Evolutionary conservation across 2,329 filamentous ascomycete species (phyloP).

Genomic region (Xylaria sp.): DNA sequence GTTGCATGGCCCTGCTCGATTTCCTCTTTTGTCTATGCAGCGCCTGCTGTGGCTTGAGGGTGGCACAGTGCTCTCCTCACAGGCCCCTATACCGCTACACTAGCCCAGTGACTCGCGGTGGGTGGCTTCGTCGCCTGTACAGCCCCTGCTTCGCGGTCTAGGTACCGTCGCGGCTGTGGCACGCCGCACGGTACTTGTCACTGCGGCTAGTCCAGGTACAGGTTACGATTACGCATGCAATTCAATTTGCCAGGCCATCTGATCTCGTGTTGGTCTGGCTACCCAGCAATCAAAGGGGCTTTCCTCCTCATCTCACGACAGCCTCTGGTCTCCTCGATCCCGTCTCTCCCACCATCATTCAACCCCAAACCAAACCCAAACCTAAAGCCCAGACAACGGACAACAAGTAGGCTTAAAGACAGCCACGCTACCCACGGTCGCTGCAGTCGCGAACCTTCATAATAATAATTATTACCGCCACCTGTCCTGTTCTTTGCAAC

Average conservation of each 20-base stretch:
- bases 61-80: not conserved
- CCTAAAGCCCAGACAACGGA: not conserved
- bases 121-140: conserved; percentile 18
- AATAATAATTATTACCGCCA: not conserved
- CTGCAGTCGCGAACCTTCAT: not conserved
- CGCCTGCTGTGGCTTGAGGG: conserved; percentile 20
- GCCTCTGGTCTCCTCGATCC: conserved; percentile 10
- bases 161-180: not conserved
- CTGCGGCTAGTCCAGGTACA: not conserved
- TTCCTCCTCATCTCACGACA: not conserved
- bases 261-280: conserved; percentile 23
- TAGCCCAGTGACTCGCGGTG: too few species aligned
- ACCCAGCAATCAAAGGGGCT: conserved; percentile 15
- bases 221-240: conserved; percentile 3
- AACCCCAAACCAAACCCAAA: not conserved
- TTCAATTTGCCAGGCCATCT: conserved; percentile 23
- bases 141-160: not conserved
- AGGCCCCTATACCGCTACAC: too few species aligned
- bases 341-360: not conserved
- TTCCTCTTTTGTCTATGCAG: conserved; percentile 23
- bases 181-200: not conserved
- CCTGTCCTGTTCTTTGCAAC: not conserved
- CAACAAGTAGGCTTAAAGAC: conserved; percentile 12
- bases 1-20: conserved; percentile 23
- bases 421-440: conserved; percentile 2